Percentiles rank a stretch among this genome's conserved stretches.
These are phyloP conservation scores for Thraustochytrium sp. DNA, from an alignment of 352 stramenopile genomes.

Conservation along the genomic window DNA sequence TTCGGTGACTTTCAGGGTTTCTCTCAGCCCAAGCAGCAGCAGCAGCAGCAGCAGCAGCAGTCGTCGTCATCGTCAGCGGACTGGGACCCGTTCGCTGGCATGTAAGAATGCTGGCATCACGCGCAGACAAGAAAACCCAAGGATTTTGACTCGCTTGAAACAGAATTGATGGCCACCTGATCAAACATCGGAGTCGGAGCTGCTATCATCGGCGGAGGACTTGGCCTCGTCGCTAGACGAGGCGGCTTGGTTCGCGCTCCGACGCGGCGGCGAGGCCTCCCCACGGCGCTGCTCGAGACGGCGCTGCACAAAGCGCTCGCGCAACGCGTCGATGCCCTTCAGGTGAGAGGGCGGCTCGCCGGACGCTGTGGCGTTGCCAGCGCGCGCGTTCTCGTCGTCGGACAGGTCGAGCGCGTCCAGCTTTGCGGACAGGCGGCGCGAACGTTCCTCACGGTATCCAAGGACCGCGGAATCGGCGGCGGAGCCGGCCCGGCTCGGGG, in stretches of 20 bases:
- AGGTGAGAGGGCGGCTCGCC: neutral
- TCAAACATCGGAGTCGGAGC: too few species aligned
- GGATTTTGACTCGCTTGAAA: too few species aligned
- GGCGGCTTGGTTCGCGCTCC: too few species aligned
- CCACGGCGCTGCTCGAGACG: neutral
- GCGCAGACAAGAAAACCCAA: too few species aligned
- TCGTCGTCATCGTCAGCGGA: neutral
- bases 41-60: slow-evolving; percentile 18
- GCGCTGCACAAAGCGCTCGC: neutral
- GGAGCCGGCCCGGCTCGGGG: too few species aligned
- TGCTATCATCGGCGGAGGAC: too few species aligned
- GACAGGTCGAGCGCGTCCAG: neutral
- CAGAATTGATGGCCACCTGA: too few species aligned
- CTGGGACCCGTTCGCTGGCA: neutral
- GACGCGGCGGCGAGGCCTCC: too few species aligned
- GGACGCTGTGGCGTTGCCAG: neutral
- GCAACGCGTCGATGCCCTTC: neutral
- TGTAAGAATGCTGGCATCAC: too few species aligned
- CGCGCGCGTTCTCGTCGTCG: neutral
- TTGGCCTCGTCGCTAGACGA: neutral
- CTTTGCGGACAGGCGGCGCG: neutral
- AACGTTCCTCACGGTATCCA: neutral
- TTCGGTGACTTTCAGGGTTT: too few species aligned
- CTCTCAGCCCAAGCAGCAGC: neutral
- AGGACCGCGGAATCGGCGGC: neutral